Evolutionary conservation across 2,329 filamentous ascomycete species (phyloP), one percentile per base, ranked within the genome.

Genomic region (Colletotrichum orbiculare): DNA sequence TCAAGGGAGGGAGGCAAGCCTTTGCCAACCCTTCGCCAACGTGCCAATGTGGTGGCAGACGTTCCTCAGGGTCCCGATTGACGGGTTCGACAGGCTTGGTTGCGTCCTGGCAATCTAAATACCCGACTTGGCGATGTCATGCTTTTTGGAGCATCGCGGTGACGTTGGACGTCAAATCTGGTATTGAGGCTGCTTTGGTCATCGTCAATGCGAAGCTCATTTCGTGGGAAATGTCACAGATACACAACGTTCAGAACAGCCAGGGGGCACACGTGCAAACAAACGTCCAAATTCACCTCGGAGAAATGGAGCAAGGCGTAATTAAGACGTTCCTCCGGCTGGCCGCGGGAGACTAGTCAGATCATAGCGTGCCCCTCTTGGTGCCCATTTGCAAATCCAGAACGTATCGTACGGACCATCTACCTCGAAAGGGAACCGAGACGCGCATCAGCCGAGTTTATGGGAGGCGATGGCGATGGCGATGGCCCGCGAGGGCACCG

Each of bases 71-170:
- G 33, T 1, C 12, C 62, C 41, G 41, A 61, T 56, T 41, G 57
- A n/a, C 43, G 41, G 41, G 58, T 52, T 62, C 41, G 5, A 35
- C n/a, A 33, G 43, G 58, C 58, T 65, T 65, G 57, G 61, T 15
- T 56, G 52, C 62, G 46, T 65, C 62, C 52, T 65, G 52, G 52
- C 46, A 43, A 65, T 65, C 46, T 52, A 25, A 38, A 35, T 38
- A 53, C 46, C 58, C 52, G 46, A 56, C 62, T 62, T 56, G 62
- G 46, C 62, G 52, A 48, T 15, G 35, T 13, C 15, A 10, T n/a
- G 45, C 35, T 34, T 35, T 0, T 35, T 35, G 38, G 13, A 41
- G n/a, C 42, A 25, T 39, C 4, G 10, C 12, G 33, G 25, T 39
- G 53, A 61, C 52, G 41, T 62, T 58, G 56, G 13, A 42, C n/a